A percentile compares a stretch with the other conserved stretches of the same genome.
phyloP scores from a whole-genome alignment of 148 eudicot species.

The Tetragonia tetragonoides region DNA sequence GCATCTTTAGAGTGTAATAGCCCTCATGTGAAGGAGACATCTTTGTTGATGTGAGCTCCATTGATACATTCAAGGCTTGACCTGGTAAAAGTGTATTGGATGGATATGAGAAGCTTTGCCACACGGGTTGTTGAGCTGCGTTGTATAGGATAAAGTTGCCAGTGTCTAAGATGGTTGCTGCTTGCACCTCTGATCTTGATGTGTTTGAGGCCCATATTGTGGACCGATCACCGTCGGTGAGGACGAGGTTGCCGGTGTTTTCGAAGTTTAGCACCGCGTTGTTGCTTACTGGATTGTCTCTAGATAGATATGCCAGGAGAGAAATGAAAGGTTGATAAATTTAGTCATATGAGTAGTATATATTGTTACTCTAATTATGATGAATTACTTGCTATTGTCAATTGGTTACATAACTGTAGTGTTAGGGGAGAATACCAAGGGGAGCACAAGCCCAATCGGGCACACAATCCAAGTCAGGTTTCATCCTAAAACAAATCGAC shows the following conservation, averaged over 20 bases:
- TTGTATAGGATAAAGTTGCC: constrained; percentile 63
- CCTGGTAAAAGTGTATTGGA: constrained; percentile 73
- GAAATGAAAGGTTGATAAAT: constrained; percentile 13
- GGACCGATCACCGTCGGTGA: constrained; percentile 36
- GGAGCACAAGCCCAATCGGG: too few species aligned
- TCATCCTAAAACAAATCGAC: too few species aligned
- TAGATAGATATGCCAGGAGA: constrained; percentile 32
- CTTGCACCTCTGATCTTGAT: constrained; percentile 27
- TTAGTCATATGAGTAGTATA: neutral
- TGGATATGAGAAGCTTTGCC: constrained; percentile 79
- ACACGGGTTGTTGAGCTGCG: constrained; percentile 26
- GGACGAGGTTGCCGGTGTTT: constrained; percentile 48
- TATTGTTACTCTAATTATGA: too few species aligned
- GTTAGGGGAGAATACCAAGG: too few species aligned
- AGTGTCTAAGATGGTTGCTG: constrained; percentile 46
- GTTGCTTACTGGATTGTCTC: constrained; percentile 54
- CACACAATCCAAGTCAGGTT: too few species aligned
- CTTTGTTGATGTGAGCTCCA: constrained; percentile 41
- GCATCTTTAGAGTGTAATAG: constrained; percentile 71
- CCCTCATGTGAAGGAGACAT: constrained; percentile 45
- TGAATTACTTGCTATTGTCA: too few species aligned
- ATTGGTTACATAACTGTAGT: too few species aligned
- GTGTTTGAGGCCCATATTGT: constrained; percentile 66
- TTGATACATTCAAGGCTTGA: constrained; percentile 49
- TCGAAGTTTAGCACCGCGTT: constrained; percentile 50